Percentiles rank a stretch among this genome's conserved stretches.
Conservation (phyloP, 2,329 filamentous ascomycete species). For the Stachybotrys elegans region DNA sequence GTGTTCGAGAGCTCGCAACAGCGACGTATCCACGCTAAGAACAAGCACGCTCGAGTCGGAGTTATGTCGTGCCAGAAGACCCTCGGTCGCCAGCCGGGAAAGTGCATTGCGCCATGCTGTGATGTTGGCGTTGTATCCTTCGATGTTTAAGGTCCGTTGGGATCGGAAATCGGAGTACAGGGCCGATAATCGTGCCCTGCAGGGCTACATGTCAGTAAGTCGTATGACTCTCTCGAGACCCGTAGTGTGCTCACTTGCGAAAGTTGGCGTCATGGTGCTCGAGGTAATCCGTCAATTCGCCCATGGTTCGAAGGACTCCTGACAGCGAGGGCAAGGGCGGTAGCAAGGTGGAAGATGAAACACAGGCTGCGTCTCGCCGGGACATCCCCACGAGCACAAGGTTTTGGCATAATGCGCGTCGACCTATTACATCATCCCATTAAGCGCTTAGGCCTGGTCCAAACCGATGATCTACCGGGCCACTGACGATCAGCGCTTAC, state of each 20-base stretch:
- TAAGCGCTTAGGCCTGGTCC: too few relatives aligned
- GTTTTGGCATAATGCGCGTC: too few relatives aligned
- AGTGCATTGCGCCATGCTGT: constrained; percentile 74
- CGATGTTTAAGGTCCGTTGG: constrained; percentile 72
- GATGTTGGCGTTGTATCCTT: constrained; percentile 78
- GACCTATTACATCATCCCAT: too few relatives aligned
- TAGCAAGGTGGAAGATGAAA: too few relatives aligned
- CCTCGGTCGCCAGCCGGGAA: constrained; percentile 61
- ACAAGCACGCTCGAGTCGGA: constrained; percentile 42
- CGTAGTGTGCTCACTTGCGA: constrained; percentile 37
- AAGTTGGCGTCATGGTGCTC: constrained; percentile 57
- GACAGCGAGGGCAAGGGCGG: too few relatives aligned
- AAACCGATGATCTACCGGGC: too few relatives aligned
- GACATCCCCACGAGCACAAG: too few relatives aligned
- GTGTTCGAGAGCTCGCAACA: constrained; percentile 68
- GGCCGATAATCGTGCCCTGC: constrained; percentile 70
- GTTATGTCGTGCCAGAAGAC: constrained; percentile 40
- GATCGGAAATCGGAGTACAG: constrained; percentile 82
- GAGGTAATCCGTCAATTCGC: constrained; percentile 64
- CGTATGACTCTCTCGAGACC: not conserved
- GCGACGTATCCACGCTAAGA: constrained; percentile 52
- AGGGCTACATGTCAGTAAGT: constrained; percentile 1
- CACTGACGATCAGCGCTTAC: too few relatives aligned
- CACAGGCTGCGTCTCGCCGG: too few relatives aligned
- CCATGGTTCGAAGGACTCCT: too few relatives aligned